These are phyloP conservation scores for Blakeslea trispora DNA, from an alignment of 371 early-diverging fungal genomes.

Conservation along the genomic window DNA sequence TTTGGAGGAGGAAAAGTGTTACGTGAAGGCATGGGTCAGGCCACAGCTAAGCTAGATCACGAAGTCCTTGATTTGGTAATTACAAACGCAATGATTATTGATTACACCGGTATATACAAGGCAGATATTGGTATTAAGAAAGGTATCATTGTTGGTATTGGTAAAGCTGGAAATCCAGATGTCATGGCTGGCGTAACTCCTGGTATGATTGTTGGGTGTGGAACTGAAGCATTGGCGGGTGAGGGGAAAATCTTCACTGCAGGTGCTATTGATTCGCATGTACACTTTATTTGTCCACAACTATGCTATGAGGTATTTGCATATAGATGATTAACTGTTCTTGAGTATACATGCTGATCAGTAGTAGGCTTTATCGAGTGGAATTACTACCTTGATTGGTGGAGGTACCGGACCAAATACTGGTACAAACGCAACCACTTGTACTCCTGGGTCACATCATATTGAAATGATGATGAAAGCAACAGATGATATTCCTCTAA, in stretches of 20 bases:
- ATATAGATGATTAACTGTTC: no score
- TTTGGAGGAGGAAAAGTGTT: conserved; percentile 87
- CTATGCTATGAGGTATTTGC: conserved; percentile 76
- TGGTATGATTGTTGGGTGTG: conserved; percentile 84
- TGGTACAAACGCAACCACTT: conserved; percentile 93
- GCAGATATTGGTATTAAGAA: conserved; percentile 93
- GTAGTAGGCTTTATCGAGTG: conserved; percentile 71
- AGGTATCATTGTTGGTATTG: conserved; percentile 85
- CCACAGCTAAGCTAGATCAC: conserved; percentile 55
- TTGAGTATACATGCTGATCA: no score
- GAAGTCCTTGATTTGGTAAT: conserved; percentile 89
- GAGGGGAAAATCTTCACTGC: conserved; percentile 92
- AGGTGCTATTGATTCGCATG: conserved; percentile 89
- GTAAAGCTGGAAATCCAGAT: conserved; percentile 96
- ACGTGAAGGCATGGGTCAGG: conserved; percentile 94
- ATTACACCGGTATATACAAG: conserved; percentile 94
- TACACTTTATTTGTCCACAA: conserved; percentile 93
- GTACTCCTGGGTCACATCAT: conserved; percentile 82
- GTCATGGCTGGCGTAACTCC: conserved; percentile 91
- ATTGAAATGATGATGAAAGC: conserved; percentile 86
- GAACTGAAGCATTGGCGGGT: conserved; percentile 89
- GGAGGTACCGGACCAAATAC: conserved; percentile 96
- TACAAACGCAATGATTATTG: conserved; percentile 89
- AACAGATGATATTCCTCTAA: conserved; percentile 84
- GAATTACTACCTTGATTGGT: conserved; percentile 90